Conservation (phyloP, 768 basidiomycete genomes). For the Agrocybe praecox region DNA sequence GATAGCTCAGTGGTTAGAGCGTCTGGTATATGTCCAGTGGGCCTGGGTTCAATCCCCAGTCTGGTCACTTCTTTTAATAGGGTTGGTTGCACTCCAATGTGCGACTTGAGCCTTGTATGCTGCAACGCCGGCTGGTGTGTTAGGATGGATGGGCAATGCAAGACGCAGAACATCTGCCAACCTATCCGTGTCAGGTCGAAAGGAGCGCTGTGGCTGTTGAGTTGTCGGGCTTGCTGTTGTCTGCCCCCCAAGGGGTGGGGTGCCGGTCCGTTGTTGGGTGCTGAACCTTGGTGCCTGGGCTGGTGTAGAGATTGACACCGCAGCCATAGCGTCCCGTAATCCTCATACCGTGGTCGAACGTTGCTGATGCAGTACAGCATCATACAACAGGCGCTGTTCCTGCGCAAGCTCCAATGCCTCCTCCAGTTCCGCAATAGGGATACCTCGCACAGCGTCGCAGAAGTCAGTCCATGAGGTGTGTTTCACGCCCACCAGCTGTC, state of each 20-base stretch:
- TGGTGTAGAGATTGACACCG: not conserved
- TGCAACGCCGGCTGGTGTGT: conserved; percentile 12
- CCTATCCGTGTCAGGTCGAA: not conserved
- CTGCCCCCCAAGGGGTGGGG: not conserved
- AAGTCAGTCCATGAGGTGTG: conserved; percentile 14
- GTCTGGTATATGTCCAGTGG: too few species aligned
- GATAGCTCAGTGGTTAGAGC: too few species aligned
- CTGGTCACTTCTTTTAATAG: too few species aligned
- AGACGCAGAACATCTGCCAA: not conserved
- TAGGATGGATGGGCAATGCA: conserved; percentile 9
- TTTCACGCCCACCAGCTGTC: not conserved
- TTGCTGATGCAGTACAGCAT: not conserved
- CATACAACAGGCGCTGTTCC: not conserved
- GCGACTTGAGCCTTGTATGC: conserved; percentile 11
- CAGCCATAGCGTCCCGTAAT: not conserved
- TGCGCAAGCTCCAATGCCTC: conserved; percentile 1
- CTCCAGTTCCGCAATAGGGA: conserved; percentile 1
- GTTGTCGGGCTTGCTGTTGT: not conserved
- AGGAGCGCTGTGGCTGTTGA: not conserved
- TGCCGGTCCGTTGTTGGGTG: not conserved
- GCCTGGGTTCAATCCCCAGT: too few species aligned
- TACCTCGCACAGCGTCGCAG: conserved; percentile 6
- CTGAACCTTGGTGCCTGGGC: not conserved
- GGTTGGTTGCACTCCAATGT: conserved; percentile 3
- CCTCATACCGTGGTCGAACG: not conserved